Base-by-base conservation (phyloP, 1,284 basidiomycete genomes). In the Irpex sp. region DNA sequence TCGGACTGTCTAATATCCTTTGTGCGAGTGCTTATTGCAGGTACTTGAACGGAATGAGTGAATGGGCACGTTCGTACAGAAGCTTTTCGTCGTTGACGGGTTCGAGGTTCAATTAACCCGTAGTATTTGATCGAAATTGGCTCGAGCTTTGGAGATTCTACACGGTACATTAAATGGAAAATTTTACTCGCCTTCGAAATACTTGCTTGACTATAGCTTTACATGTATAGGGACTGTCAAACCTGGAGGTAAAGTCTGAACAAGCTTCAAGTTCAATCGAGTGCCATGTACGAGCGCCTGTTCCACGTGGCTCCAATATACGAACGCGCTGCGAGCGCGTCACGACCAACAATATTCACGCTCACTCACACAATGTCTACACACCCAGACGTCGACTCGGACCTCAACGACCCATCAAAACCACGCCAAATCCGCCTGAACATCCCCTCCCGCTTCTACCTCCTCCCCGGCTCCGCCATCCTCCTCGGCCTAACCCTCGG, bases 401-500 rank as follows among this genome's bases (percentile, higher is more conserved):
- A 55, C 48, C 56, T 66, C 63, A 63, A 67, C 58, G 63, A 62
- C 21, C 56, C 61, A 10, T 12, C 58, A 61, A 54, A 64, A 39
- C 64, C 65, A 4, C 58, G 65, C 35, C 58, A 72, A n/a, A 72
- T 78, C 63, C 74, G 71, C 62, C 61, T 80, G 58, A 71, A 71
- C 48, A 71, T 79, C 55, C 76, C 77, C 6, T 65, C 67, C 47
- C 74, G 72, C 37, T 73, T 71, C 63, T 77, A 76, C 65, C 69
- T 75, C 57, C 74, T 92, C 23, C 85, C 89, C 1, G 78, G 77
- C 14, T 78, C 81, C 10, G 87, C 85, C 51, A 73, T 85, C 59
- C 67, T 82, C 23, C 72, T 85, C 35, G 91, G 91, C n/a, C 76
- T 80, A 14, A 77, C 81, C 35, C 82, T 91, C 62, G 90, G 90